Evolutionary conservation across 1,284 basidiomycete genomes (phyloP), one percentile per base, ranked within the genome.

Genomic region (Leccinum fuscescens): DNA sequence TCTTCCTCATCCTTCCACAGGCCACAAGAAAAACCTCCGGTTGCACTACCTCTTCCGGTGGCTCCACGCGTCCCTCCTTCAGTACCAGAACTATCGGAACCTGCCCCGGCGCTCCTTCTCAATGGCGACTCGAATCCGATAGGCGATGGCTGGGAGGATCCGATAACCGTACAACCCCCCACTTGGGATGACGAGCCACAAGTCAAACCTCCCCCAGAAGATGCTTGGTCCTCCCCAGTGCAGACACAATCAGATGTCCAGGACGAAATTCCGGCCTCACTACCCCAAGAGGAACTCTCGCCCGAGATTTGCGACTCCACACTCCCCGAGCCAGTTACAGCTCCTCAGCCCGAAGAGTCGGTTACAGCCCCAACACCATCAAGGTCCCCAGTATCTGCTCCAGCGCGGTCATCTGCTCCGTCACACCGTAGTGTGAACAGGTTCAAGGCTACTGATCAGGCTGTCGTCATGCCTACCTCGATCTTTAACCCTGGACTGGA

Each of bases 181-280:
- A 80, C 83, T 39, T 91, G 89, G 88, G 90, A 92, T 56, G 88
- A 90, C 54, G 89, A 91, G 57, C 82, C 85, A 14, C 74, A 79
- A 57, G 66, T 73, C 54, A 77, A 79, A 64, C 68, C 81, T 58
- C 71, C 76, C 48, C 72, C 74, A 4, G 69, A 74, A 42, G 82
- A 83, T 51, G 67, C 73, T 9, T 82, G 80, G 79, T 67, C 70
- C 27, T 70, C 76, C 3, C 64, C 75, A 35, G 73, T 67, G 42
- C 64, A 61, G 6, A 58, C 55, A 2, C 69, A 67, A 15, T 24
- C 57, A 24, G 73, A 72, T 33, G 6, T 64, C 12, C 60, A 64
- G 20, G 71, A 70, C 0, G 71, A 73, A 57, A 6, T 29, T 0
- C 35, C 56, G 0, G 7, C 24, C 1, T 3, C 62, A 9, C 29